These are phyloP conservation scores for Phoenix dactylifera DNA, from an alignment of 176 grass and related monocot species.

Conservation along the genomic window DNA sequence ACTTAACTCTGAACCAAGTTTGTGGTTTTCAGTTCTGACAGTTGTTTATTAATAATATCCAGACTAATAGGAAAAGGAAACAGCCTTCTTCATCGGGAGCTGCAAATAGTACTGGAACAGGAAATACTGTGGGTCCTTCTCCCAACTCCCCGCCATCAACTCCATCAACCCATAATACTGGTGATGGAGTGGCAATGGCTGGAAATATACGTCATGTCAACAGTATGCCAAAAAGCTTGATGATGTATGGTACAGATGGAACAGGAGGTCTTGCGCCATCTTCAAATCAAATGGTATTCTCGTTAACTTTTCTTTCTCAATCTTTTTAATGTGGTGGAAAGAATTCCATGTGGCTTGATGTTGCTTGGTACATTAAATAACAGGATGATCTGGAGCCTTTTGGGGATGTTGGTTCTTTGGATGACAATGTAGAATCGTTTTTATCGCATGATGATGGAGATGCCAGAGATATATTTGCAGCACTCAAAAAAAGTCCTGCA, in stretches of 20 bases:
- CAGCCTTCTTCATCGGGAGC: constrained; percentile 80
- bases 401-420: constrained; percentile 82
- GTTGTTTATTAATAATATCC: constrained; percentile 22
- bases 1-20: no score
- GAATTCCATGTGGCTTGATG: not conserved
- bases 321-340: not conserved
- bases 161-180: constrained; percentile 81
- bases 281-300: constrained; percentile 92
- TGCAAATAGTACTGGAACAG: constrained; percentile 96
- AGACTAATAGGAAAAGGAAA: constrained; percentile 96
- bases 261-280: constrained; percentile 67
- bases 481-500: constrained; percentile 49
- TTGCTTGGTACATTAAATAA: constrained; percentile 5
- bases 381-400: constrained; percentile 96
- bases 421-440: constrained; percentile 98
- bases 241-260: constrained; percentile 88
- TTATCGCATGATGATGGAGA: constrained; percentile 87
- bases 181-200: constrained; percentile 52
- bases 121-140: constrained; percentile 80
- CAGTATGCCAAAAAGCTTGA: constrained; percentile 60
- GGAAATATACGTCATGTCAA: constrained; percentile 59
- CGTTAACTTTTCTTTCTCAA: not conserved
- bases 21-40: not conserved
- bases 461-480: constrained; percentile 82
- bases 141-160: constrained; percentile 82